Percentiles rank a stretch among this genome's conserved stretches.
Evolutionary conservation across 1,284 basidiomycete genomes (phyloP).

Genomic region (Retiboletus flavoniger): DNA sequence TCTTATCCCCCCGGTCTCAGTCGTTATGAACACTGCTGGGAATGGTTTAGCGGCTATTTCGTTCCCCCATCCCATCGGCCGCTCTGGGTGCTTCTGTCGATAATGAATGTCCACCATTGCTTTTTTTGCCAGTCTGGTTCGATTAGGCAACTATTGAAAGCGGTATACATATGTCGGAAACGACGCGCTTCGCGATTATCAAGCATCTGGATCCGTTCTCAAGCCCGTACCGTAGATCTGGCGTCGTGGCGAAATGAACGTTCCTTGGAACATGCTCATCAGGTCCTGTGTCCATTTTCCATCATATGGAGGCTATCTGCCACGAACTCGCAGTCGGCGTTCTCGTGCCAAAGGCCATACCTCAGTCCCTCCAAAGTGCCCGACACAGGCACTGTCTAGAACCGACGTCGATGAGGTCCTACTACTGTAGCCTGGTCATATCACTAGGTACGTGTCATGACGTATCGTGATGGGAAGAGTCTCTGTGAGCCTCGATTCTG

Average conservation of each 20-base stretch:
- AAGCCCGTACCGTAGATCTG: conserved; percentile 18
- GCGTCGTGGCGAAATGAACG: conserved; percentile 19
- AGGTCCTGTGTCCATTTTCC: conserved; percentile 17
- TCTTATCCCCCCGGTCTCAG: neutral
- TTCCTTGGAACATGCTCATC: conserved; percentile 15
- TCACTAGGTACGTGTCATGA: conserved; percentile 8
- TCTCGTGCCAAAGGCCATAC: conserved; percentile 6
- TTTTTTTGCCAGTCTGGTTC: conserved; percentile 12
- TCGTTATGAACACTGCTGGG: conserved; percentile 8
- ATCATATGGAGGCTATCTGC: conserved; percentile 17
- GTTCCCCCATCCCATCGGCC: conserved; percentile 14
- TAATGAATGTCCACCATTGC: conserved; percentile 9
- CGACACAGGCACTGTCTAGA: conserved; percentile 10
- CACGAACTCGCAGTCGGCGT: conserved; percentile 10
- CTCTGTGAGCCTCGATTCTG: neutral
- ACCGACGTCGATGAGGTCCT: conserved; percentile 3
- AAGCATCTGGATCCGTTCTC: conserved; percentile 12
- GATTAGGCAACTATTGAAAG: conserved; percentile 17
- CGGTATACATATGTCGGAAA: conserved; percentile 9
- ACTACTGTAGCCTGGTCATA: conserved; percentile 12
- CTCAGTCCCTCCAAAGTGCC: conserved; percentile 7
- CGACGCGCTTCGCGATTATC: conserved; percentile 27
- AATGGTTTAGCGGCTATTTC: conserved; percentile 12
- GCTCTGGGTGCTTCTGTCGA: conserved; percentile 7
- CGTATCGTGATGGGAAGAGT: conserved; percentile 5